Evolutionary conservation across 257 asterid species (phyloP).

Genomic region (Solanum appendiculatum): DNA sequence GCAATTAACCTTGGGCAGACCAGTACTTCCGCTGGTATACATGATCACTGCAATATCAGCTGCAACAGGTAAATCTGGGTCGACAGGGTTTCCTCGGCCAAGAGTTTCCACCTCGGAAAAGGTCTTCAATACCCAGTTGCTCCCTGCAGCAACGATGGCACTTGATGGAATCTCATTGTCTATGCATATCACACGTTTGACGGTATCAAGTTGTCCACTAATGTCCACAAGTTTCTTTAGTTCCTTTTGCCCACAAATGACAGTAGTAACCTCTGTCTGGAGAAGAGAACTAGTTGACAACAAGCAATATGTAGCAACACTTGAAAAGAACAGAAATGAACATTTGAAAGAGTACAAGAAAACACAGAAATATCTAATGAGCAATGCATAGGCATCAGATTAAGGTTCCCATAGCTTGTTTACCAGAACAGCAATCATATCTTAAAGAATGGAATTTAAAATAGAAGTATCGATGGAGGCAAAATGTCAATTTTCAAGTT

Average conservation of each 20-base stretch:
- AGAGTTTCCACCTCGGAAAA: conserved; percentile 61
- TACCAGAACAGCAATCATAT: neutral
- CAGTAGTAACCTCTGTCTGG: conserved; percentile 98
- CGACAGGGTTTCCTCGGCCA: conserved; percentile 67
- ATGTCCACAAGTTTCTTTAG: conserved; percentile 72
- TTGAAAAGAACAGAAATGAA: neutral
- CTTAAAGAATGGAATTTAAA: neutral
- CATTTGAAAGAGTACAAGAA: neutral
- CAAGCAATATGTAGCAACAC: neutral
- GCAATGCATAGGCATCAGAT: neutral
- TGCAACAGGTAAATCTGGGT: conserved; percentile 73
- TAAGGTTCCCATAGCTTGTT: neutral
- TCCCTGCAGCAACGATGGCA: conserved; percentile 32
- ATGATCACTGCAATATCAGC: conserved; percentile 93
- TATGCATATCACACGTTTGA: conserved; percentile 76
- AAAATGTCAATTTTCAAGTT: neutral
- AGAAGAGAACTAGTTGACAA: conserved; percentile 14
- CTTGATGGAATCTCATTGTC: conserved; percentile 63
- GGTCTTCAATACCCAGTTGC: conserved; percentile 58
- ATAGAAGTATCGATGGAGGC: neutral
- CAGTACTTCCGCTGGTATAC: conserved; percentile 99
- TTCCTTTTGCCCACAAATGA: conserved; percentile 84
- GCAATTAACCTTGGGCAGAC: conserved; percentile 87
- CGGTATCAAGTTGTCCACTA: conserved; percentile 88
- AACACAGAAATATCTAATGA: neutral